Evolutionary conservation across 2,329 filamentous ascomycete genomes (phyloP).

Genomic region (Monilinia vaccinii-corymbosi): DNA sequence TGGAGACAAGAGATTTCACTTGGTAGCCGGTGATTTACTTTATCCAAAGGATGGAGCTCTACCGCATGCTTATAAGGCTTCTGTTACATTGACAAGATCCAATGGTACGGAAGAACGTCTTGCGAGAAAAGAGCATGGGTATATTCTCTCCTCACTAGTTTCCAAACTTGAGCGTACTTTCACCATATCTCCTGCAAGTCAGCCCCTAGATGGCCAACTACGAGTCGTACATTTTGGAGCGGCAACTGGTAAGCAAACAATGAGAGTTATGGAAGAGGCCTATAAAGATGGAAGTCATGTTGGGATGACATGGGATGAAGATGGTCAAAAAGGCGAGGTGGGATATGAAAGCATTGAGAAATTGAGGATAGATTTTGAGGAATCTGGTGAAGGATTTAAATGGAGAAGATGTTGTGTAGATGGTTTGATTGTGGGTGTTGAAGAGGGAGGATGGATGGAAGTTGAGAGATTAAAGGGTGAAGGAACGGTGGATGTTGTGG

Average conservation of each 20-base stretch:
- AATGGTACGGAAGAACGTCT: constrained; percentile 26
- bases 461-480: constrained; percentile 41
- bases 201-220: constrained; percentile 61
- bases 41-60: constrained; percentile 39
- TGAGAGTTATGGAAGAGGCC: constrained; percentile 66
- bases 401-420: constrained; percentile 91
- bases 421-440: constrained; percentile 72
- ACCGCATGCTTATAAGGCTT: constrained; percentile 48
- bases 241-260: constrained; percentile 53
- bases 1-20: constrained; percentile 70
- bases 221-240: constrained; percentile 68
- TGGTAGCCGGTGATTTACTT: constrained; percentile 74
- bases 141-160: constrained; percentile 67
- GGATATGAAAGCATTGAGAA: constrained; percentile 63
- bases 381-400: constrained; percentile 50
- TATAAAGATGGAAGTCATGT: constrained; percentile 51
- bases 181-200: constrained; percentile 65
- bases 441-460: constrained; percentile 60
- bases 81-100: constrained; percentile 33
- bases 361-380: constrained; percentile 60
- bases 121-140: constrained; percentile 51
- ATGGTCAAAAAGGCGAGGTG: constrained; percentile 38
- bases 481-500: constrained; percentile 23
- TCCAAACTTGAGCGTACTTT: constrained; percentile 77
- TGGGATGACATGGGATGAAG: constrained; percentile 28